Base-by-base conservation (phyloP, 371 early-diverging fungal species). In the Syncephalastrum racemosum region DNA sequence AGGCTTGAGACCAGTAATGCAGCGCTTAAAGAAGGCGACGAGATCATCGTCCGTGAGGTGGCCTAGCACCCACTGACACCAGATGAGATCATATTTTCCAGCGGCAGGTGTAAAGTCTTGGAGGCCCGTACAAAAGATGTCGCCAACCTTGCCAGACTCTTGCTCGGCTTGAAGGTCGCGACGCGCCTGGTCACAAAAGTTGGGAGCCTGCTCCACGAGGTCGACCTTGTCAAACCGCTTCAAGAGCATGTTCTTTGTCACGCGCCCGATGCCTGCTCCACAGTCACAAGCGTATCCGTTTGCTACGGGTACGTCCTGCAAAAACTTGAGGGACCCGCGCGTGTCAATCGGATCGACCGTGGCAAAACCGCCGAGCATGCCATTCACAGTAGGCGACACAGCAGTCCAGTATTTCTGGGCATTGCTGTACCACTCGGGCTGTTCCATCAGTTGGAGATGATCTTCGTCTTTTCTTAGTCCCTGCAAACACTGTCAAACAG, bases 61-160 rank as follows among this genome's bases (percentile, higher is more conserved):
- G 13, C 89, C 85, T 13, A 96, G 75, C 1, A 96, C 96, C 98
- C 98, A 97, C 69, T 97, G 98, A 61, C 90, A 92, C 98, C 98
- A 97, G 23, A 97, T 92, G 39, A 92, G 67, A 64, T 95, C 93
- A 73, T 94, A 95, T 23, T 85, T 78, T 3, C 75, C 80, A 27
- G 75, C 60, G n/a, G 82, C 80, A 12, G 96, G 96, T 16, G 47
- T 51, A 58, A 96, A 94, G 20, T 86, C 83, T 62, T 97, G 96
- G 55, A 97, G 66, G 0, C 96, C 98, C 14, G 72, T 54, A 23
- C 87, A 82, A 13, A 85, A 73, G 27, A 89, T 82, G 23, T 81
- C 64, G 0, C 85, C 85, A 0, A 93, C 82, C 39, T 70, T 61
- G 4, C 80, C 86, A 10, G 60, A 50, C 13, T 70, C 67, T 1